Conservation (phyloP, 2,329 filamentous ascomycete genomes). For the Calycina marina region DNA sequence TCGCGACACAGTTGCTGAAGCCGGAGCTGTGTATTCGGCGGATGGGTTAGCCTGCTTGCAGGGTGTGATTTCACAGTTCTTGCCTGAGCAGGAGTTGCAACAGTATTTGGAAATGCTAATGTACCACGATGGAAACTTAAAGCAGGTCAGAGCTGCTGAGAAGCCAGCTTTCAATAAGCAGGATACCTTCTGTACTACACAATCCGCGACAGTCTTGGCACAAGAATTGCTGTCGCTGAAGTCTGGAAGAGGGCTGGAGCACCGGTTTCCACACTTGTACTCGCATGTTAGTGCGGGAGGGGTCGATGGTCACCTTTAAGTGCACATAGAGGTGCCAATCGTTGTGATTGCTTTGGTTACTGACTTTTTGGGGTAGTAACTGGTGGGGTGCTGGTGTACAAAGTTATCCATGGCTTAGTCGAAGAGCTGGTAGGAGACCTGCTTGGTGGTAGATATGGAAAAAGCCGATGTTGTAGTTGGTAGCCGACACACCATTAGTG, state of each 20-base stretch:
- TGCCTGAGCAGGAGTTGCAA: conserved; percentile 22
- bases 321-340: conserved; percentile 29
- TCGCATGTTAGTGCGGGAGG: conserved; percentile 36
- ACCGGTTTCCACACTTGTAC: conserved; percentile 40
- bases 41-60: conserved; percentile 30
- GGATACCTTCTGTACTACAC: conserved; percentile 30
- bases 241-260: conserved; percentile 32
- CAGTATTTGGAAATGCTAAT: conserved; percentile 31
- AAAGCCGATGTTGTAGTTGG: too few species aligned
- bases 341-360: background rate
- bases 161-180: conserved; percentile 38
- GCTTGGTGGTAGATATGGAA: too few species aligned
- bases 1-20: conserved; percentile 27
- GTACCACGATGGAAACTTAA: conserved; percentile 36
- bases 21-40: conserved; percentile 19
- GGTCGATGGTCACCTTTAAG: too few species aligned
- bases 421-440: too few species aligned
- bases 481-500: too few species aligned
- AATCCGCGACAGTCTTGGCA: conserved; percentile 26
- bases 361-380: too few species aligned
- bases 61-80: conserved; percentile 27
- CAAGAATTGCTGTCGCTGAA: conserved; percentile 31
- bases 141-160: conserved; percentile 34
- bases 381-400: too few species aligned
- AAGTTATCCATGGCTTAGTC: too few species aligned